A percentile compares a stretch with the other conserved stretches of the same genome.
These are phyloP conservation scores for Yamadazyma phyllophila DNA, from an alignment of 805 yeast genomes.

Conservation along the genomic window DNA sequence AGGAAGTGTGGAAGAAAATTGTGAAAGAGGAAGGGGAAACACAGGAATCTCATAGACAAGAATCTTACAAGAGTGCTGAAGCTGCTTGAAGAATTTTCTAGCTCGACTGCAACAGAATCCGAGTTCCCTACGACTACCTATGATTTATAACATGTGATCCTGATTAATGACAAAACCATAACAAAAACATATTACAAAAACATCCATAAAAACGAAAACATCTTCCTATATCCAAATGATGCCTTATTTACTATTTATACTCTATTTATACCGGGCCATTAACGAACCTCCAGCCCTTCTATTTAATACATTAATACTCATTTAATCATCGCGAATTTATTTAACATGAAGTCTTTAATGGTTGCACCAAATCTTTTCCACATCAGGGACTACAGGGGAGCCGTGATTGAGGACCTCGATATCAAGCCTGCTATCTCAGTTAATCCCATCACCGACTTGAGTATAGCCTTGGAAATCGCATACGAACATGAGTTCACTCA, in stretches of 20 bases:
- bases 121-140: too few species aligned
- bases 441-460: slow-evolving; percentile 45
- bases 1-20: slow-evolving; percentile 78
- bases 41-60: slow-evolving; percentile 19
- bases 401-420: slow-evolving; percentile 59
- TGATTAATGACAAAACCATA: too few species aligned
- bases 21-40: slow-evolving; percentile 58
- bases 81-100: slow-evolving; percentile 22
- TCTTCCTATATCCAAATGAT: neutral
- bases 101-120: too few species aligned
- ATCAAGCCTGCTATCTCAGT: slow-evolving; percentile 56
- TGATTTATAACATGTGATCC: too few species aligned
- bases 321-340: slow-evolving; percentile 1
- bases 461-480: slow-evolving; percentile 53
- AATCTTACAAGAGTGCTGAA: slow-evolving; percentile 31
- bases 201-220: neutral
- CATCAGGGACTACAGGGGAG: slow-evolving; percentile 43
- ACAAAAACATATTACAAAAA: too few species aligned
- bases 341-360: slow-evolving; percentile 5
- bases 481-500: slow-evolving; percentile 53
- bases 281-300: neutral
- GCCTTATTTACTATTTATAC: neutral
- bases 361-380: slow-evolving; percentile 23
- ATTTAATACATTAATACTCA: neutral
- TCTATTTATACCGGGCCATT: neutral